Base-by-base conservation (phyloP, 1,284 basidiomycete genomes). In the Ustilago hordei region DNA sequence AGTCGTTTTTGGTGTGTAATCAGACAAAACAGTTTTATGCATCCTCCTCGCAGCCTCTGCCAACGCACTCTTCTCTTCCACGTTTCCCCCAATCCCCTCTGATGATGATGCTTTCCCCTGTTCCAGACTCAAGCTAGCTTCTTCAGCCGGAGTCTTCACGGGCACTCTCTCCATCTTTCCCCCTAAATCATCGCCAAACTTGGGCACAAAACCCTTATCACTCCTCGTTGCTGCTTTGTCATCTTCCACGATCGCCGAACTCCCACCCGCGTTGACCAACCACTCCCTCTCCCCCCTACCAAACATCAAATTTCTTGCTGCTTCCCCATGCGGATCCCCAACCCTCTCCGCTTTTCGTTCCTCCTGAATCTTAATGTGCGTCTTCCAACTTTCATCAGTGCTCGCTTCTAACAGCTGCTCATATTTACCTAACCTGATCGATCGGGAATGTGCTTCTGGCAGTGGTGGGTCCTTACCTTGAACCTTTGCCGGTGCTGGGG, bases 231-330 rank as follows among this genome's bases (percentile, higher is more conserved):
- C 41, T 6, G 17, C 55, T 28, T 19, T 1, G 0, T 45, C 35
- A 23, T 60, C 59, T 12, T 60, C 45, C 8, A 54, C 4, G 12
- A 67, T 58, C 8, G 60, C 67, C 13, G 9, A 11, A 0, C 60
- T 36, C 2, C 70, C 71, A 15, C 68, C 68, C 6, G 71, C 72
- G 13, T 78, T 78, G 39, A 66, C 60, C 11, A 78, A 36, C 75
- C 75, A 78, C 50, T 78, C 75, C 12, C 75, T 39, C 53, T 78
- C 75, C 19, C 53, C 36, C 6, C 75, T 55, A 28, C 72, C 75
- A 41, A 78, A 78, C 65, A 71, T 75, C 8, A 78, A 28, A 19
- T 32, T 64, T 2, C 75, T 43, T 0, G 58, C 45, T 8, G 68
- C 75, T 43, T 78, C 75, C 8, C 71, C 71, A 36, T 74, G 58